phyloP scores from a whole-genome alignment of 345 rosid genomes.

The Aethionema arabicum region DNA sequence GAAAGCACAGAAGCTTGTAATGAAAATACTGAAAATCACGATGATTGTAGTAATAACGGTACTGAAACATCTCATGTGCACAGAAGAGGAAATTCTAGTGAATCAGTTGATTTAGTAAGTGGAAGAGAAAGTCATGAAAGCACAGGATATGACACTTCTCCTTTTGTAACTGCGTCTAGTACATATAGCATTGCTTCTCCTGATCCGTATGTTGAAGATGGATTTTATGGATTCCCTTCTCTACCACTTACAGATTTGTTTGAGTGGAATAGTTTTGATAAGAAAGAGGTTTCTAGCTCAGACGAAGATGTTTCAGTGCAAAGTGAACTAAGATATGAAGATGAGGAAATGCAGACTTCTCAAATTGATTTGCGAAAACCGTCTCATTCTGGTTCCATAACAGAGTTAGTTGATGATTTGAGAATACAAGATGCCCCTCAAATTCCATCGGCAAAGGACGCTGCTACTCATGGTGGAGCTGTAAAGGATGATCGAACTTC shows the following conservation, averaged over 20 bases:
- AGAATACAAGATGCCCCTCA: conserved; percentile 56
- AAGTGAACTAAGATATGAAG: conserved; percentile 39
- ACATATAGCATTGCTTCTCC: conserved; percentile 36
- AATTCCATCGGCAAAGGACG: conserved; percentile 43
- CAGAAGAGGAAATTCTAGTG: conserved; percentile 49
- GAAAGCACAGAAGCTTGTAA: conserved; percentile 40
- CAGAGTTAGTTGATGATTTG: conserved; percentile 44
- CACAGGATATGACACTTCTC: conserved; percentile 46
- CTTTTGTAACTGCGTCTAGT: conserved; percentile 39
- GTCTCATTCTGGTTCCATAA: conserved; percentile 39
- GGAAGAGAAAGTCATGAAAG: conserved; percentile 49
- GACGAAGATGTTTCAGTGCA: conserved; percentile 37
- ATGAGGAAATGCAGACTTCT: conserved; percentile 66
- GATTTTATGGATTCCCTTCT: conserved; percentile 50
- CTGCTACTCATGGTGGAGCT: conserved; percentile 38
- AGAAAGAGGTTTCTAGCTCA: conserved; percentile 33
- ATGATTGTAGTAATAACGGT: conserved; percentile 48
- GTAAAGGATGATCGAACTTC: conserved; percentile 51
- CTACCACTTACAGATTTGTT: conserved; percentile 63
- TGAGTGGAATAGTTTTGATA: conserved; percentile 44
- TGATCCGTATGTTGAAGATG: conserved; percentile 42
- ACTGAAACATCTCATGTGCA: conserved; percentile 41
- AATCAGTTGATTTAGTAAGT: conserved; percentile 50
- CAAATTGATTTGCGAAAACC: conserved; percentile 42
- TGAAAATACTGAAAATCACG: conserved; percentile 42